Conservation (phyloP, 345 rosid species). For the Arabidopsis suecica region DNA sequence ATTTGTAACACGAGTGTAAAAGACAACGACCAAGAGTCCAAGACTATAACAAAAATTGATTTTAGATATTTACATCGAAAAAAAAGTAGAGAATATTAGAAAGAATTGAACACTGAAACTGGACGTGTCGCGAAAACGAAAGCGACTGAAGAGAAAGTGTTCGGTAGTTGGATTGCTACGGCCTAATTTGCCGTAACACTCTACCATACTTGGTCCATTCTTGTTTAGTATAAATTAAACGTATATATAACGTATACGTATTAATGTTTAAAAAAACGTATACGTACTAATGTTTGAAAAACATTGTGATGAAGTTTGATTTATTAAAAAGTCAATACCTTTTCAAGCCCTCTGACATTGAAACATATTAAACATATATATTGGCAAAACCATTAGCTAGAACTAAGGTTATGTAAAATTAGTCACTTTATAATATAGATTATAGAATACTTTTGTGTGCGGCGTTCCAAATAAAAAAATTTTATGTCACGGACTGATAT, state of each 20-base stretch:
- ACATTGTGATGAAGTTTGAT: background rate
- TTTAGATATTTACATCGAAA: background rate
- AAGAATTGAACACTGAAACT: conserved; percentile 38
- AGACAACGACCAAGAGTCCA: conserved; percentile 27
- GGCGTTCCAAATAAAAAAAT: background rate
- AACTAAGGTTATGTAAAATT: background rate
- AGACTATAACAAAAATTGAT: background rate
- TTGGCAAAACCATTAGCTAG: background rate
- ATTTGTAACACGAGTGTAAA: conserved; percentile 14
- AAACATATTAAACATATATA: background rate
- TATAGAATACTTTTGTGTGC: background rate
- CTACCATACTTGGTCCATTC: conserved; percentile 13
- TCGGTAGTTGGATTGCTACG: conserved; percentile 33
- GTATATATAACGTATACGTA: conserved; percentile 22
- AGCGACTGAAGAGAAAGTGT: conserved; percentile 35
- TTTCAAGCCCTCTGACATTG: background rate
- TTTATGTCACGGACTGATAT: conserved; percentile 28
- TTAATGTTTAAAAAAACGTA: background rate
- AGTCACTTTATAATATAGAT: background rate
- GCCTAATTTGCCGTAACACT: conserved; percentile 24
- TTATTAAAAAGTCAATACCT: background rate
- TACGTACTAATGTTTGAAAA: background rate
- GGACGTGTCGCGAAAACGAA: conserved; percentile 30
- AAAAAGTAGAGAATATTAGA: conserved; percentile 13
- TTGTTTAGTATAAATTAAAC: conserved; percentile 1